Evolutionary conservation across 2,329 filamentous ascomycete species (phyloP), one percentile per base, ranked within the genome.

Genomic region (Diaporthe destruens): DNA sequence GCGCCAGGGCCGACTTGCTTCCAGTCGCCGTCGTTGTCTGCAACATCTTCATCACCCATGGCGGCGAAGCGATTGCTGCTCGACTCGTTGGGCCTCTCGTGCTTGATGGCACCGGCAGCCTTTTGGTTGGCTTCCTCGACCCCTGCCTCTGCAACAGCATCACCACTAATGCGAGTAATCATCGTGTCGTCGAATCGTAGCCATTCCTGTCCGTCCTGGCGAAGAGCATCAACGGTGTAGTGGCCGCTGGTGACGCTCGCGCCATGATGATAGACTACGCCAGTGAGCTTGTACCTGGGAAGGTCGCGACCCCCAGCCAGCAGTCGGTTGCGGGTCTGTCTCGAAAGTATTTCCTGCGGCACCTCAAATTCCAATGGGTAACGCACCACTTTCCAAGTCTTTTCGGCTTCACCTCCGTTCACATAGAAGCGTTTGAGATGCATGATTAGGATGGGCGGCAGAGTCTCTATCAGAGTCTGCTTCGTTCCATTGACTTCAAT

Each of bases 301-400:
- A 94, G 86, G 1, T 91, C 90, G n/a, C 81, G 81, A 55, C 92
- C 91, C 75, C 92, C 90, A 20, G 89, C 85, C 34, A 88, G 85
- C 75, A 93, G 85, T 20, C 72, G 63, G 76, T 90, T 91, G 69
- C 93, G 90, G 80, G 91, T 93, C 78, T 92, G 89, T 39, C 92
- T 90, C 14, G 95, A 92, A 78, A 99, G 93, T 12, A 94, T 93
- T 80, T 98, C 96, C 72, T 92, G 93, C 0, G 96, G 96, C 75
- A 99, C 94, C 80, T 98, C 96, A 66, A 99, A 87, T 79, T 98
- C 95, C 36, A 99, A 86, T 0, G 96, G 96, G 79, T 99, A 99
- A 25, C 95, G 96, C 72, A 99, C 88, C 85, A 96, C 97, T 86
- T 98, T 99, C 94, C 96, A 98, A 75, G 98, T 97, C 86, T 99